Evolutionary conservation across 192 early-diverging fungal species (phyloP).

Genomic region (Coemansia nantahalensis): DNA sequence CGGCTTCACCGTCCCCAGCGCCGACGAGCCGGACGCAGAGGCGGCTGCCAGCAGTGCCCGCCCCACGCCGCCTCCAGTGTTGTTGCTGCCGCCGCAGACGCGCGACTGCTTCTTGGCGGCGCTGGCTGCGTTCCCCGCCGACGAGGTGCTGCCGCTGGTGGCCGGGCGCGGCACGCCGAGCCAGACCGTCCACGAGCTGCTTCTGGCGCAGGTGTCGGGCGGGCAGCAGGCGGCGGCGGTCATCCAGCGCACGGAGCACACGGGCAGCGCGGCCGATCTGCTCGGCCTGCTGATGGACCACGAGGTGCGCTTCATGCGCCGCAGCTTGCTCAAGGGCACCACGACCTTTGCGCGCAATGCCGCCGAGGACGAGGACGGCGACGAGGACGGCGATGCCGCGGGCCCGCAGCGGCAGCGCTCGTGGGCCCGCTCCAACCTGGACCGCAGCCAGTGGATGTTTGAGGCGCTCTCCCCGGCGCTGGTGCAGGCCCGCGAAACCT

Average conservation of each 20-base stretch:
- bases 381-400: conserved; percentile 1
- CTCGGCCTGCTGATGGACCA: conserved; percentile 29
- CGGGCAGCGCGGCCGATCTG: conserved; percentile 7
- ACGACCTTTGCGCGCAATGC: conserved; percentile 4
- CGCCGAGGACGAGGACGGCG: conserved; percentile 9
- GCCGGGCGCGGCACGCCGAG: conserved; percentile 6
- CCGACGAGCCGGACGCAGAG: no score
- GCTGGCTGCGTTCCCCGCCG: conserved; percentile 20
- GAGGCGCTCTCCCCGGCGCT: conserved; percentile 8
- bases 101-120: conserved; percentile 19
- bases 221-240: not conserved
- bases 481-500: not conserved
- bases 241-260: not conserved
- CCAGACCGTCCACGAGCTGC: conserved; percentile 7
- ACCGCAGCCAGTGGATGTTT: conserved; percentile 21
- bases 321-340: conserved; percentile 20
- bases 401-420: conserved; percentile 5
- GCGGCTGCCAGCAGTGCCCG: not conserved
- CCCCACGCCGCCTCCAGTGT: not conserved
- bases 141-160: conserved; percentile 16
- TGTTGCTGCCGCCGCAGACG: not conserved
- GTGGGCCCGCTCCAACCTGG: conserved; percentile 30
- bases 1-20: not conserved
- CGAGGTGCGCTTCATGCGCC: conserved; percentile 40
- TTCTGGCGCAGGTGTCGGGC: conserved; percentile 1